Evolutionary conservation across 257 asterid species (phyloP), one percentile per base, ranked within the genome.

Genomic region (Cruciata laevipes): DNA sequence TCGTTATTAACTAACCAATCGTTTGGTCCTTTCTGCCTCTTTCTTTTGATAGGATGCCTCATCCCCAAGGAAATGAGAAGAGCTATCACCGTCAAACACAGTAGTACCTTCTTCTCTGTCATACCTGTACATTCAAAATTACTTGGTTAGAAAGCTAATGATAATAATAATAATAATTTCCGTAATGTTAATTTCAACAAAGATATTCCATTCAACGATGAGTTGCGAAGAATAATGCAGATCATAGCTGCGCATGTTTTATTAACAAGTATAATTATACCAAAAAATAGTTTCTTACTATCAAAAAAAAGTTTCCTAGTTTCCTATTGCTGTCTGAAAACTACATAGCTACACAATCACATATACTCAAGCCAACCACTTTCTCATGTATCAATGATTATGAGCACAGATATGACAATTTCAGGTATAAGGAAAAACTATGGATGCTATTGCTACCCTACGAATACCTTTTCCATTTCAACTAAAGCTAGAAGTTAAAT

Each of bases 21-120:
- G 81, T 76, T 94, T 94, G 68, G 92, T 89, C 83, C 88, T 68
- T 76, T 94, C 95, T 31, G 94, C 88, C 79, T 94, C 99, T 79
- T 88, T 94, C 73, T 88, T 93, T 79, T 85, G 95, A 70, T 86
- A 82, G 66, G 97, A 87, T n/a, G 95, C 92, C 67, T 90, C 99
- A 31, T 90, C 96, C 14, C 97, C 97, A 52, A 93, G 90, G 73
- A 86, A 93, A 69, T 66, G 61, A 55, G 97, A 86, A 52, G 96
- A 79, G 82, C 85, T 69, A 73, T 88, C 89, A 51, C 77, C 83
- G 66, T 81, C 96, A 67, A 83, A 82, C 76, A 83, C 73, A 8
- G 94, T 80, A 77, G 86, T 72, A 21, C 96, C 96, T 90, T 94
- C 99, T 80, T 94, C 97, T 75, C 83, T 83, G 66, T 90, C 97